phyloP scores from a whole-genome alignment of 306 rosid genomes.

The Vigna unguiculata region DNA sequence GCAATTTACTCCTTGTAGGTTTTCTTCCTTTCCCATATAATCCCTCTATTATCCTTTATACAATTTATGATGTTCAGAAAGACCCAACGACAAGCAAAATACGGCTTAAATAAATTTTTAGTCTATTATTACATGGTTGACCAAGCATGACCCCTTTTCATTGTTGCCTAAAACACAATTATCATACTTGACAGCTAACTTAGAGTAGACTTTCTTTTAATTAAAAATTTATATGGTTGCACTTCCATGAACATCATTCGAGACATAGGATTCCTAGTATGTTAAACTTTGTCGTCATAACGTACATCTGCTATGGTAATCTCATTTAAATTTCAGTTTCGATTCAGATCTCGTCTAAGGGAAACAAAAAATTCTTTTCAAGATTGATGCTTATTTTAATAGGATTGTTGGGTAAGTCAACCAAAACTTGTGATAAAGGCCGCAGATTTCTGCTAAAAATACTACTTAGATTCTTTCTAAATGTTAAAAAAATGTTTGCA shows the following conservation, averaged over 20 bases:
- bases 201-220: background rate
- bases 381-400: background rate
- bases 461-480: background rate
- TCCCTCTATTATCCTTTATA: background rate
- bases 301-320: background rate
- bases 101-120: background rate
- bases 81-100: background rate
- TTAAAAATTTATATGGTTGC: background rate
- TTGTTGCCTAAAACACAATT: background rate
- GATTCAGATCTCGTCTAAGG: background rate
- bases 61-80: background rate
- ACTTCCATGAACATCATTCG: background rate
- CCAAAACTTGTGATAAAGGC: background rate
- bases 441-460: background rate
- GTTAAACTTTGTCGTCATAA: background rate
- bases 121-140: background rate
- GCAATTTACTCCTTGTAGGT: background rate
- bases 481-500: background rate
- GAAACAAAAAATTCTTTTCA: background rate
- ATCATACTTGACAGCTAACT: background rate
- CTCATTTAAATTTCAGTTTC: background rate
- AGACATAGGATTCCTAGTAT: background rate
- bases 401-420: background rate
- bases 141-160: background rate
- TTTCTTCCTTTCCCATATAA: background rate